Evolutionary conservation across 164 flowering plant species (phyloP).

Genomic region (Nymphaea colorata): DNA sequence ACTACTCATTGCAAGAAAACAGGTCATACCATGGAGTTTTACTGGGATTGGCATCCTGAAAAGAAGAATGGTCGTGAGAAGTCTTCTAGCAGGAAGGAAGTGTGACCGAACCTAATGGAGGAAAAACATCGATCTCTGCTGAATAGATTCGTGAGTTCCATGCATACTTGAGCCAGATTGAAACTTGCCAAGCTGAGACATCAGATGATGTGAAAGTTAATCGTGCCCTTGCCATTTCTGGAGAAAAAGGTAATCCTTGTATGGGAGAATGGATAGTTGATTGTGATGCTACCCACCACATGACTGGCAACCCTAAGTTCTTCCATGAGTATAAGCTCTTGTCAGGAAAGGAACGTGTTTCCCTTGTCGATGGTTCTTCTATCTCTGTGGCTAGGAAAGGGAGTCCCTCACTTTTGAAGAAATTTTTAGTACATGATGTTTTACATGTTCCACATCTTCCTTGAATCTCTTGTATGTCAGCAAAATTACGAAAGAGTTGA

Average conservation of each 20-base stretch:
- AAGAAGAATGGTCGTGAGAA: too few species aligned
- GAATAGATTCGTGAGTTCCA: too few species aligned
- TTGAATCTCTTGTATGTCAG: constrained; percentile 2
- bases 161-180: too few species aligned
- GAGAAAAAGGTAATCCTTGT: neutral
- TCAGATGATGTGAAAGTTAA: too few species aligned
- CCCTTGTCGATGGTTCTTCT: neutral
- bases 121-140: too few species aligned
- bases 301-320: neutral
- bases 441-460: constrained; percentile 3
- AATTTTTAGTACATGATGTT: neutral
- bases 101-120: too few species aligned
- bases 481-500: constrained; percentile 2
- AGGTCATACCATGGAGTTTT: too few species aligned
- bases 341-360: neutral
- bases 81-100: too few species aligned
- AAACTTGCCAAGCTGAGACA: too few species aligned
- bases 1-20: too few species aligned
- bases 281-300: constrained; percentile 3
- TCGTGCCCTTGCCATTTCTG: neutral
- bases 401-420: neutral
- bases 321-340: neutral
- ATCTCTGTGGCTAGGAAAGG: constrained; percentile 1
- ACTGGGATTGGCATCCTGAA: too few species aligned
- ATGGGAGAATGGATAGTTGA: constrained; percentile 2